phyloP scores from a whole-genome alignment of 1,284 basidiomycete genomes.

The Omphalotus olearius region DNA sequence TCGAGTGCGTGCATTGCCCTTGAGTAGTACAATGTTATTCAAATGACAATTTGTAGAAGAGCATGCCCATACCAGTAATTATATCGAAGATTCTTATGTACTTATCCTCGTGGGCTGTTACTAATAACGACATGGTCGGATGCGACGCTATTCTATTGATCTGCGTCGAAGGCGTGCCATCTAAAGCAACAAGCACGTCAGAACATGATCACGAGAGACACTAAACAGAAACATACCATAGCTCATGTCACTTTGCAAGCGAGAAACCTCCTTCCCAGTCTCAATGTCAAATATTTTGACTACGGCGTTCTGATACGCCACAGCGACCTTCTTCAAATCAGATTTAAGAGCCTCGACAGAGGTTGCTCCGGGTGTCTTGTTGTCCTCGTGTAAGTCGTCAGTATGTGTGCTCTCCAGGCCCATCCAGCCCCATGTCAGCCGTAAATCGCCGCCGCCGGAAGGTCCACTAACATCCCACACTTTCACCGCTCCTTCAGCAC shows the following conservation, averaged over 20 bases:
- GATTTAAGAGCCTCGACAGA: constrained; percentile 78
- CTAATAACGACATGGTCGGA: constrained; percentile 84
- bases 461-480: constrained; percentile 83
- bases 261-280: constrained; percentile 74
- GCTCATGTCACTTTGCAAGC: constrained; percentile 64
- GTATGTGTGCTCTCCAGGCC: constrained; percentile 51
- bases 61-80: constrained; percentile 74
- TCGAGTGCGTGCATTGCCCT: constrained; percentile 85
- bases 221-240: constrained; percentile 49
- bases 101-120: constrained; percentile 93
- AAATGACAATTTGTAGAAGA: constrained; percentile 6
- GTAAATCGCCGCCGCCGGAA: constrained; percentile 57
- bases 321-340: constrained; percentile 77
- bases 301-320: constrained; percentile 87
- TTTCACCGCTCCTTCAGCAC: constrained; percentile 89
- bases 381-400: constrained; percentile 49
- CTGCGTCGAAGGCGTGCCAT: constrained; percentile 71
- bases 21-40: constrained; percentile 13
- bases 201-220: constrained; percentile 11
- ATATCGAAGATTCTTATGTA: constrained; percentile 89
- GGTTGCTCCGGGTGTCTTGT: constrained; percentile 65
- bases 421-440: constrained; percentile 75
- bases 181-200: constrained; percentile 30
- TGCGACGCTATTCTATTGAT: constrained; percentile 90
- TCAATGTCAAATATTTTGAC: constrained; percentile 92